Conservation (phyloP, 495 filamentous ascomycete genomes). For the Aspergillus diversus region DNA sequence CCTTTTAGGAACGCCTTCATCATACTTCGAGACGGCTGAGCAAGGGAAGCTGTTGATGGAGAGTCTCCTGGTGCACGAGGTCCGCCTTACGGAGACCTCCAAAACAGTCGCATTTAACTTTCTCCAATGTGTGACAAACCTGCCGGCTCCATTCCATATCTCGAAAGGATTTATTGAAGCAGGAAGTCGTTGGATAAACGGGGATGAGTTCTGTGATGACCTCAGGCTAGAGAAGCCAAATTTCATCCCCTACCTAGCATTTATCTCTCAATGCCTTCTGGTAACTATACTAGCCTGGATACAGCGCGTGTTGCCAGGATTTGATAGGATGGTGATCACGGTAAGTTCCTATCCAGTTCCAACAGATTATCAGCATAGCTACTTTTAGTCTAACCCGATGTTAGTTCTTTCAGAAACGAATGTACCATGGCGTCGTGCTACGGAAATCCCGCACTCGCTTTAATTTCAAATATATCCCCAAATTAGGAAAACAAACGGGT, state of each 20-base stretch:
- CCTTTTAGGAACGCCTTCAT: slow-evolving; percentile 64
- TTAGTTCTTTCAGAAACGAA: slow-evolving; percentile 14
- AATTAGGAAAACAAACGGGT: slow-evolving; percentile 42
- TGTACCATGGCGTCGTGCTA: slow-evolving; percentile 18
- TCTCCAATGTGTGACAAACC: slow-evolving; percentile 59
- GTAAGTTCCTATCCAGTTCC: slow-evolving; percentile 16
- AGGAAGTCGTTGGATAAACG: slow-evolving; percentile 54
- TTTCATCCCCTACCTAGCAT: slow-evolving; percentile 46
- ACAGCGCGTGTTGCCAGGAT: slow-evolving; percentile 36
- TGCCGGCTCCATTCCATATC: slow-evolving; percentile 57
- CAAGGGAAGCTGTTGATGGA: slow-evolving; percentile 64
- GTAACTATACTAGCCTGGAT: slow-evolving; percentile 44
- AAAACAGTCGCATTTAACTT: slow-evolving; percentile 70
- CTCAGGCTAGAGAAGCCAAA: slow-evolving; percentile 56
- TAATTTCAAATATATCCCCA: slow-evolving; percentile 53
- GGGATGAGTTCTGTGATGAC: slow-evolving; percentile 52
- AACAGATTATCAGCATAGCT: background rate
- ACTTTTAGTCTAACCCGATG: background rate
- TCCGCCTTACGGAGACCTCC: slow-evolving; percentile 61
- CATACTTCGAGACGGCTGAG: slow-evolving; percentile 55
- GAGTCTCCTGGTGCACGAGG: slow-evolving; percentile 59
- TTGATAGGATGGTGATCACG: slow-evolving; percentile 39
- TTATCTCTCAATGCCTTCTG: slow-evolving; percentile 51
- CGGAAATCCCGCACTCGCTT: slow-evolving; percentile 30
- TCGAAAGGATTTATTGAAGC: slow-evolving; percentile 47